phyloP scores from a whole-genome alignment of 768 basidiomycete species.

The Phylloporus scabripes region DNA sequence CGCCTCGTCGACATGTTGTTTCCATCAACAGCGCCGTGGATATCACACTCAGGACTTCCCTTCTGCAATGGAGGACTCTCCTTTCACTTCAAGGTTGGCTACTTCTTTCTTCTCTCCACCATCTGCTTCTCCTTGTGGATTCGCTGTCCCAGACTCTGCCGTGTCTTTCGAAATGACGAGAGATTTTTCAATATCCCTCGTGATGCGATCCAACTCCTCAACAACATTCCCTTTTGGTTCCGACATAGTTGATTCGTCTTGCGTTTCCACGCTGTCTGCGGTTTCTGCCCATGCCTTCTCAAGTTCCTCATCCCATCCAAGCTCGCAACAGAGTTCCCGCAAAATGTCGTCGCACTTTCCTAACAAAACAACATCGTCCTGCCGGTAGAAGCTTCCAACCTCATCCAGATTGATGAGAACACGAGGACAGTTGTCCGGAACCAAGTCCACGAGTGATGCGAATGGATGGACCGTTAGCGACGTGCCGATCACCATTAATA shows the following conservation, averaged over 20 bases:
- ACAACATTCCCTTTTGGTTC: conserved; percentile 5
- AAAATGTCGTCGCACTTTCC: conserved; percentile 71
- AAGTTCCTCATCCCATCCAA: conserved; percentile 73
- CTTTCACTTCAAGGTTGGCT: neutral
- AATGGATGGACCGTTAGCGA: conserved; percentile 86
- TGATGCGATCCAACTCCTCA: conserved; percentile 26
- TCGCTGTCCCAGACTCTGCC: neutral
- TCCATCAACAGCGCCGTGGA: neutral
- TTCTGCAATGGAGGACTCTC: conserved; percentile 1
- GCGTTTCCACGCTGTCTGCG: conserved; percentile 22
- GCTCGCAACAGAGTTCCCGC: conserved; percentile 50
- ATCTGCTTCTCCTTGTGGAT: neutral
- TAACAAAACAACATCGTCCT: conserved; percentile 58
- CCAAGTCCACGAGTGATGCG: conserved; percentile 63
- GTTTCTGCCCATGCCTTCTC: conserved; percentile 52
- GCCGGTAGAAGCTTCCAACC: conserved; percentile 61
- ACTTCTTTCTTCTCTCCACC: neutral
- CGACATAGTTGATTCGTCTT: conserved; percentile 2
- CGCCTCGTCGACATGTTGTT: neutral
- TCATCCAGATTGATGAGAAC: conserved; percentile 85
- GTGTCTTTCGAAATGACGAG: conserved; percentile 15
- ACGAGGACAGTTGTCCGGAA: conserved; percentile 58
- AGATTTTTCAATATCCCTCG: conserved; percentile 18
- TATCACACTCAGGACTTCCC: conserved; percentile 5
- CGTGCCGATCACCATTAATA: conserved; percentile 88